Base-by-base conservation (phyloP, 768 basidiomycete genomes). In the Termitomyces titanicus region DNA sequence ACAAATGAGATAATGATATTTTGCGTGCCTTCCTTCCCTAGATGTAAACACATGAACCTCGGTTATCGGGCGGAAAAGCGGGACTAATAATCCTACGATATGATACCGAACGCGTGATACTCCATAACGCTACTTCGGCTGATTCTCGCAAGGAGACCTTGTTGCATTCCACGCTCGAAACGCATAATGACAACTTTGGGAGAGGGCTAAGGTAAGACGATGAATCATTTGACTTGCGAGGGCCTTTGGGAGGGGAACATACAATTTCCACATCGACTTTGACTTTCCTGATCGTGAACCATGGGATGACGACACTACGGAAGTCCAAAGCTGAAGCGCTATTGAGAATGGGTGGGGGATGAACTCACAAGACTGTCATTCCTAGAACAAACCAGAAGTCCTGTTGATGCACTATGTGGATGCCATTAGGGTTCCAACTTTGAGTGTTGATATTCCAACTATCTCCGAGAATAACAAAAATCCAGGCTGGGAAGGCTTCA, bases 141-240 rank as follows among this genome's bases (percentile, higher is more conserved):
- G 68, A 92, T 83, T 63, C 90, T 85, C 64, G 88, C 83, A 46
- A 92, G 74, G 51, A 92, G 72, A 45, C 90, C 89, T 65, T 92
- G 90, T 66, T 92, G 89, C 89, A 92, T 92, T 29, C 90, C 90
- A 57, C 89, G 83, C 70, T 88, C 78, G 62, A 91, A 90, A 47
- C 88, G 86, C 59, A 92, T 74, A 43, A 92, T 74, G 6, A 85
- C 89, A 13, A 89, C 89, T 66, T 91, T 92, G 13, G 85, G 83
- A 42, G 90, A 92, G 38, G 90, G 88, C 88, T 90, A 52, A 34
- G 39, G 18, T 31, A 46, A 24, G 38, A n/a, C n/a, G n/a, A 40
- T 63, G 24, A 58, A 43, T 47, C n/a, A 53, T 34, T 45, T 12
- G 24, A 35, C 38, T 17, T 27, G 43, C 6, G 38, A 37, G 25